These are phyloP conservation scores for Rosa multiflora DNA, from an alignment of 306 rosid species.

Conservation along the genomic window DNA sequence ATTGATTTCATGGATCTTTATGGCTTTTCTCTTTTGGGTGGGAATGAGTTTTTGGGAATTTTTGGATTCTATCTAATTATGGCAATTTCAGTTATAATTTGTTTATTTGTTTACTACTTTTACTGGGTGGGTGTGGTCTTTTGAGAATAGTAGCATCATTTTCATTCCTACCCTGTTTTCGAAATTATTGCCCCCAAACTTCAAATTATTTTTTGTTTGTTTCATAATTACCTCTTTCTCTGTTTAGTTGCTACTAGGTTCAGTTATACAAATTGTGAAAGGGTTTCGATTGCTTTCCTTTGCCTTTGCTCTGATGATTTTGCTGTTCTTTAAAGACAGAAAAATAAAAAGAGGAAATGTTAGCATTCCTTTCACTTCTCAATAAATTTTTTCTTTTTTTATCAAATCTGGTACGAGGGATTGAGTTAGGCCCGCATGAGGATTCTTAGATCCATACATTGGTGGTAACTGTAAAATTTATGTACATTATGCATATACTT, in stretches of 20 bases:
- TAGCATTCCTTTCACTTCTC: background rate
- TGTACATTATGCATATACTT: background rate
- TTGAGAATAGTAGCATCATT: background rate
- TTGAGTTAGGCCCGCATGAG: background rate
- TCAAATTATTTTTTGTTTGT: background rate
- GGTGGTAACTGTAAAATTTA: background rate
- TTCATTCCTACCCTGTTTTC: background rate
- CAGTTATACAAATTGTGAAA: background rate
- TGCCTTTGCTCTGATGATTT: background rate
- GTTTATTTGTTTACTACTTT: background rate
- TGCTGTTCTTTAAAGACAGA: background rate
- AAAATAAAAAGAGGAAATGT: background rate
- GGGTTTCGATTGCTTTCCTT: background rate
- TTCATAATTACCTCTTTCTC: background rate
- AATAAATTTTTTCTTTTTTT: background rate
- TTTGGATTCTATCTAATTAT: background rate
- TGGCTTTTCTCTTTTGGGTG: background rate
- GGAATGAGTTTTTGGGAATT: background rate
- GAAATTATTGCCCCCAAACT: background rate
- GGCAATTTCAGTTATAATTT: background rate
- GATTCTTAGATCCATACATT: background rate
- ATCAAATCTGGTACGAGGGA: background rate
- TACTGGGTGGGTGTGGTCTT: slow-evolving; percentile 5
- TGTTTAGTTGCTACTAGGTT: background rate
- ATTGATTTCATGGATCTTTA: background rate